Conservation (phyloP, 768 basidiomycete genomes). For the Postia placenta region DNA sequence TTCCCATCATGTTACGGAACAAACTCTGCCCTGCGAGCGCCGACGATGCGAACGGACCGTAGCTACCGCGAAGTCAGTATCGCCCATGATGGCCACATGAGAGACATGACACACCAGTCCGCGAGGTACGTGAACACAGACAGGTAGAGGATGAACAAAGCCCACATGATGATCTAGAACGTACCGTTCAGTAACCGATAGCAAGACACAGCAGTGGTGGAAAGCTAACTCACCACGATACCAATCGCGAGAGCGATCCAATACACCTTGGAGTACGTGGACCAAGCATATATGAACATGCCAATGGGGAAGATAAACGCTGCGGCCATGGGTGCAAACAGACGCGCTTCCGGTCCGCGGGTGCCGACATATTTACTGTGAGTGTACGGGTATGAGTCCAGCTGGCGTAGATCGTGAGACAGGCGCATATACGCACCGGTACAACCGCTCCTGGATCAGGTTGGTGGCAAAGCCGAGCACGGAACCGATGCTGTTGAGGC, state of each 20-base stretch:
- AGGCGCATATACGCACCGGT: constrained; percentile 14
- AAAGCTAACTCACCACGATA: constrained; percentile 25
- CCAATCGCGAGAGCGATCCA: constrained; percentile 62
- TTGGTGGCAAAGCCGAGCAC: constrained; percentile 23
- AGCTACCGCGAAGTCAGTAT: constrained; percentile 19
- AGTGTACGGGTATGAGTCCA: not conserved
- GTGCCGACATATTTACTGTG: constrained; percentile 20
- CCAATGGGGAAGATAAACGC: constrained; percentile 47
- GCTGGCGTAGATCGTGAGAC: not conserved
- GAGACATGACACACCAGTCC: constrained; percentile 35
- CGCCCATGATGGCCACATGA: not conserved
- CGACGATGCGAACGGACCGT: constrained; percentile 44
- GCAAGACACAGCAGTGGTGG: not conserved
- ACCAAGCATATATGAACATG: constrained; percentile 76
- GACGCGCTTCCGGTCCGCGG: constrained; percentile 50
- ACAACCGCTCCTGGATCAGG: constrained; percentile 25
- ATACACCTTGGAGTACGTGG: constrained; percentile 43
- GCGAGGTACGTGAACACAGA: constrained; percentile 43
- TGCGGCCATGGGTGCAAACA: constrained; percentile 51
- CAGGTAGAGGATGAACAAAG: constrained; percentile 37
- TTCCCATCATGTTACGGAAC: constrained; percentile 35
- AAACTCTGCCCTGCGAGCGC: constrained; percentile 49
- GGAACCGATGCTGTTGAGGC: constrained; percentile 53
- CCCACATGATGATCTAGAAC: constrained; percentile 34
- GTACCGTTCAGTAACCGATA: no score